phyloP scores from a whole-genome alignment of 139 green algal genomes.

The Volvox reticuliferus region DNA sequence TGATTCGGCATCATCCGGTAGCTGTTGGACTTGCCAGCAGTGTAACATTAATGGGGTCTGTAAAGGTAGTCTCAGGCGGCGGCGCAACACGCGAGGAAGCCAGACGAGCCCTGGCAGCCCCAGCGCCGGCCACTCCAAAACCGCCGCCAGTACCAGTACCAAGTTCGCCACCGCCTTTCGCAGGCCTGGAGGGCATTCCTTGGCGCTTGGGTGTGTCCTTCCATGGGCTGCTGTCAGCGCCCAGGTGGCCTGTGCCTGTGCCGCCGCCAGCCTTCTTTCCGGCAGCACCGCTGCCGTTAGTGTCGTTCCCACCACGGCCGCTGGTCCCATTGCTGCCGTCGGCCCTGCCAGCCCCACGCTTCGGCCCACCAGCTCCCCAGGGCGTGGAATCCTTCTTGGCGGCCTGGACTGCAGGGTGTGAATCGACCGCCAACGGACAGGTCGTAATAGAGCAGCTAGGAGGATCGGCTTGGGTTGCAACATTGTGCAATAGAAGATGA shows the following conservation, averaged over 20 bases:
- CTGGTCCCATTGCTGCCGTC: slow-evolving; percentile 1
- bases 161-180: background rate
- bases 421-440: background rate
- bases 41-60: slow-evolving; percentile 13
- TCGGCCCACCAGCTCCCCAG: slow-evolving; percentile 8
- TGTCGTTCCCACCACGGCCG: background rate
- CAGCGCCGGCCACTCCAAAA: background rate
- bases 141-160: background rate
- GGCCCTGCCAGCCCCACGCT: slow-evolving; percentile 19
- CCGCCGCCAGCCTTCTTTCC: no score
- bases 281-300: background rate
- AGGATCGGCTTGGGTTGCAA: no score
- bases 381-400: slow-evolving; percentile 35
- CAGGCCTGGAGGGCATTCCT: background rate
- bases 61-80: slow-evolving; percentile 16
- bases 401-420: slow-evolving; percentile 2
- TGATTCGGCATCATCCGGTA: no score
- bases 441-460: no score
- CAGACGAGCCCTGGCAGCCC: background rate
- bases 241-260: background rate
- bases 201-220: background rate
- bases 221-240: background rate
- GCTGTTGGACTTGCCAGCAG: slow-evolving; percentile 22
- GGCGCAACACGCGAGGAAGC: background rate
- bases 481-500: no score